These are phyloP conservation scores for Patellifolia procumbens DNA, from an alignment of 179 eudicot species.

Conservation along the genomic window DNA sequence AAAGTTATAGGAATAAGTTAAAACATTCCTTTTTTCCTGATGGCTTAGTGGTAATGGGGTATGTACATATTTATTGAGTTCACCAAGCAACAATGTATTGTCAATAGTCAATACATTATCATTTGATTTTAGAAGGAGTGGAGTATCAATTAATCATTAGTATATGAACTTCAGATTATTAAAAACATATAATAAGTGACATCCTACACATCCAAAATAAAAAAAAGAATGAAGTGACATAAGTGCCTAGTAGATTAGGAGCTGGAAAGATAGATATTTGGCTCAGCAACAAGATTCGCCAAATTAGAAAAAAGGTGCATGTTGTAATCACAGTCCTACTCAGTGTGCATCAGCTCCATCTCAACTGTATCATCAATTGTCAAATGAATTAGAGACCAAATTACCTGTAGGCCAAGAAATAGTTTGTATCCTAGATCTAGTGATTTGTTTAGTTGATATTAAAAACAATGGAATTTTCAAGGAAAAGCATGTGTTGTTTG, in stretches of 20 bases:
- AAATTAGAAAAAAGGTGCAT: not conserved
- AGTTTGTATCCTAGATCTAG: not conserved
- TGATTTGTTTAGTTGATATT: too few relatives aligned
- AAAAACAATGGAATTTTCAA: too few relatives aligned
- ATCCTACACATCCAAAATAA: not conserved
- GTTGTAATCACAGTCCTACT: conserved; percentile 19
- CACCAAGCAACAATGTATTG: too few relatives aligned
- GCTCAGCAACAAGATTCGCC: conserved; percentile 7
- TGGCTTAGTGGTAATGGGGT: too few relatives aligned
- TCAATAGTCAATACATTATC: too few relatives aligned
- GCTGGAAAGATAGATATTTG: conserved; percentile 12
- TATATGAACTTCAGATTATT: not conserved
- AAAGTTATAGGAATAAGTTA: too few relatives aligned
- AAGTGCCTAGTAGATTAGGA: conserved; percentile 7
- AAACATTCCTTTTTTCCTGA: too few relatives aligned
- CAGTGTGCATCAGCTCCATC: conserved; percentile 14
- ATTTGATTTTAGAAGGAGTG: too few relatives aligned
- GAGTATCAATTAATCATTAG: not conserved
- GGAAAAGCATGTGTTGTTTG: too few relatives aligned
- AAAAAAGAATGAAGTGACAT: not conserved
- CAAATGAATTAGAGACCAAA: not conserved
- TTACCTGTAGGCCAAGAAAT: not conserved
- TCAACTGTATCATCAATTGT: not conserved
- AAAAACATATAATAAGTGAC: not conserved
- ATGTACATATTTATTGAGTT: too few relatives aligned